A percentile compares a stretch with the other conserved stretches of the same genome.
phyloP scores from a whole-genome alignment of 306 rosid genomes.

The Vicia sativa region DNA sequence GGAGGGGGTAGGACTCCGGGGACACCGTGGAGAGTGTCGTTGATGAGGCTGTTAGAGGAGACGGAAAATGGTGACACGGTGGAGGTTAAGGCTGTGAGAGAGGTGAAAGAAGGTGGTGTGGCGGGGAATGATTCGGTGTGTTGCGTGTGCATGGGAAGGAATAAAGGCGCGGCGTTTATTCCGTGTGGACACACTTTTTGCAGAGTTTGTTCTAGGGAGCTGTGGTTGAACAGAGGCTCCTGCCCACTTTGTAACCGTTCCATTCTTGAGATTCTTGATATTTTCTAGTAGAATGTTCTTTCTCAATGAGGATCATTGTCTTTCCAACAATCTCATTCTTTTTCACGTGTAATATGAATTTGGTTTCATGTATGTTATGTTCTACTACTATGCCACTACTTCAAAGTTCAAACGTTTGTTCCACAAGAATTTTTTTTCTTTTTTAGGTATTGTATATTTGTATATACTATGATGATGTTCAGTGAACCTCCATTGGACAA shows the following conservation, averaged over 20 bases:
- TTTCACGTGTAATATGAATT: neutral
- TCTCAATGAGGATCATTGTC: neutral
- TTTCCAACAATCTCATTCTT: neutral
- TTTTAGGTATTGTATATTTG: neutral
- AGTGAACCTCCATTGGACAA: neutral
- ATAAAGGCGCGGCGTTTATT: slow-evolving; percentile 89
- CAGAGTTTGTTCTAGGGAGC: slow-evolving; percentile 89
- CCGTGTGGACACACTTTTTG: slow-evolving; percentile 98
- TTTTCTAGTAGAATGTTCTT: slow-evolving; percentile 52
- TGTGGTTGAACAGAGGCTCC: slow-evolving; percentile 84
- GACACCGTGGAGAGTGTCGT: slow-evolving; percentile 79
- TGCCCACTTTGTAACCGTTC: slow-evolving; percentile 92
- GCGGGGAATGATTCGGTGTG: slow-evolving; percentile 71
- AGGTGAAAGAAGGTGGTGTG: slow-evolving; percentile 13
- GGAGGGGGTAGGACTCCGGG: slow-evolving; percentile 39
- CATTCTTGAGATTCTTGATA: slow-evolving; percentile 83
- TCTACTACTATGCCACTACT: too few species aligned
- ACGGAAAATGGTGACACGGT: slow-evolving; percentile 49
- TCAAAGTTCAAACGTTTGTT: neutral
- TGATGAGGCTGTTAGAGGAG: slow-evolving; percentile 83
- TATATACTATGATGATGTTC: neutral
- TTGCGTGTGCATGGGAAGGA: slow-evolving; percentile 94
- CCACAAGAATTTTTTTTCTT: too few species aligned
- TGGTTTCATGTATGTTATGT: neutral
- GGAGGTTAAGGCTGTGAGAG: slow-evolving; percentile 13